Percentiles rank a stretch among this genome's conserved stretches.
These are phyloP conservation scores for Gnomoniopsis smithogilvyi DNA, from an alignment of 2,329 filamentous ascomycete genomes.

Conservation along the genomic window DNA sequence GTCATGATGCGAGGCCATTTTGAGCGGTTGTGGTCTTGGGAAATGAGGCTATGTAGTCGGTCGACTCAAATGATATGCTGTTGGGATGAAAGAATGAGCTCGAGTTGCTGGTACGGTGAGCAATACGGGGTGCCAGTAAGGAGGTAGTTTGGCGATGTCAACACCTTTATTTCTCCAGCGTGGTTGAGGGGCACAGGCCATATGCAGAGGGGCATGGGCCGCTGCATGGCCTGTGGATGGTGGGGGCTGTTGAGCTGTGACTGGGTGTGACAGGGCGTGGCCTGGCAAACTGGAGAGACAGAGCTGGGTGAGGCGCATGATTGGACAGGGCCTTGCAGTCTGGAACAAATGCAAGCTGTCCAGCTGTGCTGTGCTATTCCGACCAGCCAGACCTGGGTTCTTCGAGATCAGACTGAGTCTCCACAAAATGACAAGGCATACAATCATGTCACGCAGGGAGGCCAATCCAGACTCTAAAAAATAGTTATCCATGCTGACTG, in stretches of 20 bases:
- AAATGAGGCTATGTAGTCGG: neutral
- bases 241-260: neutral
- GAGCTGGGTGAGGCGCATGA: neutral
- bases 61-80: neutral
- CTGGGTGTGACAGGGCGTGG: neutral
- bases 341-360: slow-evolving; percentile 7
- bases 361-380: neutral
- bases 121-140: slow-evolving; percentile 4
- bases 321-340: slow-evolving; percentile 10
- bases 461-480: no score
- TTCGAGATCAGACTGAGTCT: neutral
- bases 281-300: neutral
- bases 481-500: no score
- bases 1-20: slow-evolving; percentile 66
- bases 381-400: neutral
- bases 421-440: neutral
- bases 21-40: slow-evolving; percentile 24
- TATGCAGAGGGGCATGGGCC: slow-evolving; percentile 6
- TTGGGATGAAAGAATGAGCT: neutral
- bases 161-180: slow-evolving; percentile 18
- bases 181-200: slow-evolving; percentile 14
- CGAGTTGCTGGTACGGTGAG: slow-evolving; percentile 15
- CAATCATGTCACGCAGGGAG: no score
- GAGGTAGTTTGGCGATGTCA: slow-evolving; percentile 14
- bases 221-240: neutral